Conservation (phyloP, 2,329 filamentous ascomycete species). For the Amauroascus verrucosus region DNA sequence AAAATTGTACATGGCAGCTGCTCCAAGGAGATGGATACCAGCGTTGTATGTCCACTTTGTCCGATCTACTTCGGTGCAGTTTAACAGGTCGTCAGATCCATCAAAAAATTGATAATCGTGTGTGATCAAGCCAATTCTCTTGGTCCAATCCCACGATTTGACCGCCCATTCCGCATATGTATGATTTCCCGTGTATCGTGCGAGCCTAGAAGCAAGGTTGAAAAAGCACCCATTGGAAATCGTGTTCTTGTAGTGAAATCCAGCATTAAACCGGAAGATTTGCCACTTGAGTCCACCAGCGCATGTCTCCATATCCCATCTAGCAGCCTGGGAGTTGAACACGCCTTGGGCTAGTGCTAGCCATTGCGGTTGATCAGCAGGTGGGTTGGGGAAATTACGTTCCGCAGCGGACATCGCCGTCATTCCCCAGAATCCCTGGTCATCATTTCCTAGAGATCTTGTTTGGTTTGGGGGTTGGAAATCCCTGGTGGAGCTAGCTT, state of each 20-base stretch:
- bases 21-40: constrained; percentile 49
- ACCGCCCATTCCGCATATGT: constrained; percentile 32
- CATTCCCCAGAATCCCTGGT: constrained; percentile 34
- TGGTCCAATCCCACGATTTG: constrained; percentile 28
- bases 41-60: constrained; percentile 58
- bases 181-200: constrained; percentile 31
- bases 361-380: constrained; percentile 51
- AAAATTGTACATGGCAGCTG: constrained; percentile 59
- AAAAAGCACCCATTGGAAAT: constrained; percentile 46
- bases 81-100: constrained; percentile 41
- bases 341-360: constrained; percentile 62
- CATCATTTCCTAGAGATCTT: constrained; percentile 32
- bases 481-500: constrained; percentile 56
- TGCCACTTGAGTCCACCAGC: constrained; percentile 71
- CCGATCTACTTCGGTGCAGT: constrained; percentile 53
- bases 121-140: constrained; percentile 37
- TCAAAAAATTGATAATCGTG: constrained; percentile 41
- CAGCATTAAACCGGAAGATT: constrained; percentile 50
- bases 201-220: constrained; percentile 38
- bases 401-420: constrained; percentile 31
- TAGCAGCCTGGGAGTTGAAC: constrained; percentile 61
- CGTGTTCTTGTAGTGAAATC: constrained; percentile 43
- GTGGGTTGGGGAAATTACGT: constrained; percentile 28
- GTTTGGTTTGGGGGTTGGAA: constrained; percentile 54
- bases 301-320: constrained; percentile 59